Conservation (phyloP, 192 early-diverging fungal species). For the Chytriomyces hyalinus region DNA sequence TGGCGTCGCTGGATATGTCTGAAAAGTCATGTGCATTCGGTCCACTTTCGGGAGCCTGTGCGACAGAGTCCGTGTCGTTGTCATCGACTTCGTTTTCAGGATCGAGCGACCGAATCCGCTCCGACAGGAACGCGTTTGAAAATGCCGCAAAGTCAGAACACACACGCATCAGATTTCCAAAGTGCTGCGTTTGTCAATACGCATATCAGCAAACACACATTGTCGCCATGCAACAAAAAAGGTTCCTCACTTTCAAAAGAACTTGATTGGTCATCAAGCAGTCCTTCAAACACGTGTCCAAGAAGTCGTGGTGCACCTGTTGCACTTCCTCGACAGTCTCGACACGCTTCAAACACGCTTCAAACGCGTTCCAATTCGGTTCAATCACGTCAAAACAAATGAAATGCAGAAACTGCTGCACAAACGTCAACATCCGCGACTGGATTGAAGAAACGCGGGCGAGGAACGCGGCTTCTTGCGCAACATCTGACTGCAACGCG, state of each 20-base stretch:
- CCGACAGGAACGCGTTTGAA: constrained; percentile 57
- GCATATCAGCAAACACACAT: neutral
- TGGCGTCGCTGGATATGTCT: constrained; percentile 2
- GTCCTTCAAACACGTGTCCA: constrained; percentile 88
- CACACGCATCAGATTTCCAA: constrained; percentile 63
- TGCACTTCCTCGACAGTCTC: constrained; percentile 89
- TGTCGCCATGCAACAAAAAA: neutral
- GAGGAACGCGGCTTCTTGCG: constrained; percentile 38
- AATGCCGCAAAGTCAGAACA: constrained; percentile 66
- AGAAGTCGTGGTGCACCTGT: constrained; percentile 77
- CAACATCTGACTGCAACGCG: neutral
- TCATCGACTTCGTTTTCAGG: constrained; percentile 3
- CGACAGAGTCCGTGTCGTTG: neutral
- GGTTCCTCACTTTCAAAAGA: constrained; percentile 72
- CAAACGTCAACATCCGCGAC: constrained; percentile 84
- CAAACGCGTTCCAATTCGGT: constrained; percentile 82
- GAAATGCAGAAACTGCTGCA: constrained; percentile 92
- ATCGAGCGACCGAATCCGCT: constrained; percentile 19
- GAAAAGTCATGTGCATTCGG: neutral
- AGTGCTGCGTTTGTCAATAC: constrained; percentile 55
- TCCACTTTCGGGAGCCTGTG: constrained; percentile 26
- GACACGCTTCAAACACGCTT: constrained; percentile 61
- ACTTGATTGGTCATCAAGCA: constrained; percentile 86
- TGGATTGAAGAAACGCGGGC: constrained; percentile 72
- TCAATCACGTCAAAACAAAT: constrained; percentile 92